Evolutionary conservation across 768 basidiomycete genomes (phyloP).

Genomic region (Tylopilus subfusipes): DNA sequence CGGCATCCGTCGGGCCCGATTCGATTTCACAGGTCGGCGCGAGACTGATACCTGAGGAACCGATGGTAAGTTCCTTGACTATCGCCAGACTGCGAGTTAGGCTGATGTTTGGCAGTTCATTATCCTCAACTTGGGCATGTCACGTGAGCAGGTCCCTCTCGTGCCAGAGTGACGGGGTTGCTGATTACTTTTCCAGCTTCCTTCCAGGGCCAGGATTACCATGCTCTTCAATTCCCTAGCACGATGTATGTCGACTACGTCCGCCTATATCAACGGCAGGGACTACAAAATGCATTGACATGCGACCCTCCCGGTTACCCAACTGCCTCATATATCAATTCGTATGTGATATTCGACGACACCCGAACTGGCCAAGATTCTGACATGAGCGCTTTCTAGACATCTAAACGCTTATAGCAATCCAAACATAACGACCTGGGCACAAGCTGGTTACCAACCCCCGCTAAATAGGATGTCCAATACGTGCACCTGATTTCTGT

Average conservation of each 20-base stretch:
- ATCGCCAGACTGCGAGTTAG: neutral
- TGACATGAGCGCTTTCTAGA: conserved; percentile 16
- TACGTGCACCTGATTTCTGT: conserved; percentile 18
- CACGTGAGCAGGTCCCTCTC: conserved; percentile 39
- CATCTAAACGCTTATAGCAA: conserved; percentile 63
- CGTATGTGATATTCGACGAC: conserved; percentile 36
- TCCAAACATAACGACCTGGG: conserved; percentile 86
- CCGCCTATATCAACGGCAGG: conserved; percentile 79
- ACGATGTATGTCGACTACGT: conserved; percentile 88
- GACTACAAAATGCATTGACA: conserved; percentile 60
- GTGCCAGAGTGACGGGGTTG: neutral
- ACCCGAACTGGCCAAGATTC: neutral
- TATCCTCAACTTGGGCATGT: conserved; percentile 82
- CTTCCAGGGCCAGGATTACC: conserved; percentile 50
- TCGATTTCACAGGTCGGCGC: conserved; percentile 50
- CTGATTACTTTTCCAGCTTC: conserved; percentile 36
- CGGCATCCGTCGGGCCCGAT: conserved; percentile 68
- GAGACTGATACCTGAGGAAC: conserved; percentile 81
- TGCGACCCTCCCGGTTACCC: conserved; percentile 80
- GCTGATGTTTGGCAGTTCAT: conserved; percentile 52
- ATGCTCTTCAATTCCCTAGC: conserved; percentile 63
- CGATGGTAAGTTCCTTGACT: conserved; percentile 62
- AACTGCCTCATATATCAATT: conserved; percentile 74
- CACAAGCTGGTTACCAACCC: conserved; percentile 66
- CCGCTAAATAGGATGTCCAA: conserved; percentile 56